Base-by-base conservation (phyloP, 2,329 filamentous ascomycete genomes). In the Teratosphaeria nubilosa region DNA sequence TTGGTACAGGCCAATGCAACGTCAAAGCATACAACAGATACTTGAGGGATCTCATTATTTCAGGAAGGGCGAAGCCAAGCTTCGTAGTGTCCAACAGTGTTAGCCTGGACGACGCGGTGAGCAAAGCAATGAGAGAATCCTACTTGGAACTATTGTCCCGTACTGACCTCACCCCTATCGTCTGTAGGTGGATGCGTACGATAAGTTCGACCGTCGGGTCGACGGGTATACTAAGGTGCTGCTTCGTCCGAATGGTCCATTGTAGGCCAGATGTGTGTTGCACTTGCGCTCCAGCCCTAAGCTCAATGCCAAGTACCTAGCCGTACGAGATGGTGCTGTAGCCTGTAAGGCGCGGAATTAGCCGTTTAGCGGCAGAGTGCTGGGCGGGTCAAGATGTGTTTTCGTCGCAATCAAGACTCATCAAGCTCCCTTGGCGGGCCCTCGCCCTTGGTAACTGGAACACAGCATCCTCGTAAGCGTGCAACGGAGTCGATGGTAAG, bases 151-250 rank as follows among this genome's bases (percentile, higher is more conserved):
- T 7, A 37, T 13, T 10, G 11, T 4, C 34, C 11, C 16, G 11
- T 37, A 37, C 34, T 37, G 34, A 37, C 11, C 34, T 37, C 56
- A 13, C 4, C 11, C 16, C 16, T 16, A 4, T 37, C 34, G 4
- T 37, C 11, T 30, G 1, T 16, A 37, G 34, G 59, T 62, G 5
- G 70, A 72, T 6, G 83, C 83, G 0, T 87, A 87, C 64, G 78
- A 83, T 53, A 86, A 86, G 68, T 87, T 87, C 65, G 83, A 87
- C 66, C 80, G 82, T 71, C 74, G 83, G 54, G 78, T 85, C 34
- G 84, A 87, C 51, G 84, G 85, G 0, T 86, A 85, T 62, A 86
- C 83, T 13, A 87, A 87, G 73, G 84, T 86, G 13, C 72, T 86
- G 59, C 84, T 86, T 59, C 84, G 86, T 66, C 84, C 84, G 0